Conservation (phyloP, 768 basidiomycete species). For the Harrya chromipes region DNA sequence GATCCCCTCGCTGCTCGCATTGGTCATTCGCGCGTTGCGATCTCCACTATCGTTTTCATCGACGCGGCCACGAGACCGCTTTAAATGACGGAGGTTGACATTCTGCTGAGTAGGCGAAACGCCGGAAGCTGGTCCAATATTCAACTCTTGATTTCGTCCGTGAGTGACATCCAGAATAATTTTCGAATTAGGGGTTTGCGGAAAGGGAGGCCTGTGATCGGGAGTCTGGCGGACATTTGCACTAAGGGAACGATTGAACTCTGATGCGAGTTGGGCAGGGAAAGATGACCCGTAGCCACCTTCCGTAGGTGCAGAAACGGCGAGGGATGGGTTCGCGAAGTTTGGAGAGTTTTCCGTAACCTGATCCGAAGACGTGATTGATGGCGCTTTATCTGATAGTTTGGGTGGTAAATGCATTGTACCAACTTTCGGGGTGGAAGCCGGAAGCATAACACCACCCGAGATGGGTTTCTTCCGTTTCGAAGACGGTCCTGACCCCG, state of each 20-base stretch:
- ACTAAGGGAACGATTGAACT: slow-evolving; percentile 1
- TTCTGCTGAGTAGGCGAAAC: slow-evolving; percentile 27
- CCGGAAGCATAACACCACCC: slow-evolving; percentile 17
- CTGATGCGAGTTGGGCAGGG: slow-evolving; percentile 14
- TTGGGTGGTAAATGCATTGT: slow-evolving; percentile 3
- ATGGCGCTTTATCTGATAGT: neutral
- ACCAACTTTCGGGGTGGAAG: neutral
- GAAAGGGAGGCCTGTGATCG: slow-evolving; percentile 7
- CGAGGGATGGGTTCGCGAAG: neutral
- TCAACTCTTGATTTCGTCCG: slow-evolving; percentile 14
- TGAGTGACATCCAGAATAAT: slow-evolving; percentile 15
- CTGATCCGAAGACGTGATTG: neutral
- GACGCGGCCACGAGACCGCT: slow-evolving; percentile 20
- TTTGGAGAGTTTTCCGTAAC: neutral
- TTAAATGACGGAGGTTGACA: slow-evolving; percentile 32
- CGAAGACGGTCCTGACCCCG: neutral
- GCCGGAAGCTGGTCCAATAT: slow-evolving; percentile 18
- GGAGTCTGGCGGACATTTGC: slow-evolving; percentile 2
- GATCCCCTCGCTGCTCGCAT: slow-evolving; percentile 23
- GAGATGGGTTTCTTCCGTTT: slow-evolving; percentile 14
- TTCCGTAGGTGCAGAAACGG: slow-evolving; percentile 11
- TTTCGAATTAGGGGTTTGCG: slow-evolving; percentile 24
- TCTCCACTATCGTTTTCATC: slow-evolving; percentile 29
- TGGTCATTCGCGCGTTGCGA: slow-evolving; percentile 22
- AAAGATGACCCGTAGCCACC: slow-evolving; percentile 8